Percentiles rank a stretch among this genome's conserved stretches.
These are phyloP conservation scores for Plantago elongata DNA, from an alignment of 257 asterid species.

Conservation along the genomic window DNA sequence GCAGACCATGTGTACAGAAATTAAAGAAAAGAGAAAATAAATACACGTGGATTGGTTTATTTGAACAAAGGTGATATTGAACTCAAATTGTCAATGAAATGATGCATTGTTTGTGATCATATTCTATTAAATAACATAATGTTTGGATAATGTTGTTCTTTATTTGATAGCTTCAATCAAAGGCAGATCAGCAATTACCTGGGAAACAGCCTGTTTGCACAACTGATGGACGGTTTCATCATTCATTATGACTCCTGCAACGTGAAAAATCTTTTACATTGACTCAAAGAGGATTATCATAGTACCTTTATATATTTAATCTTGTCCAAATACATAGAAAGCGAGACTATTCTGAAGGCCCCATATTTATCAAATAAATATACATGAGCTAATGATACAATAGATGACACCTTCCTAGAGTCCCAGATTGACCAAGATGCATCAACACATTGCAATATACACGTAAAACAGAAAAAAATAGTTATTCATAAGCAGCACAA, in stretches of 20 bases:
- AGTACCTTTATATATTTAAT: background rate
- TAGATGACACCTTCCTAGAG: too few relatives aligned
- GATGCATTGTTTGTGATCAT: background rate
- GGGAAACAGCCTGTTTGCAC: constrained; percentile 93
- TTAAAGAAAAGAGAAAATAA: background rate
- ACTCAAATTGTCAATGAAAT: background rate
- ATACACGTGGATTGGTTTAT: background rate
- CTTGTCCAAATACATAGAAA: too few relatives aligned
- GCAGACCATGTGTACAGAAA: background rate
- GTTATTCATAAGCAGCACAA: background rate
- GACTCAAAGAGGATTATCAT: constrained; percentile 6
- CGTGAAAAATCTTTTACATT: constrained; percentile 21
- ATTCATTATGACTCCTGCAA: constrained; percentile 91
- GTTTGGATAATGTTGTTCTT: background rate
- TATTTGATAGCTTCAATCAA: background rate
- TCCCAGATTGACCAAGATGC: too few relatives aligned
- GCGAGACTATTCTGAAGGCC: too few relatives aligned
- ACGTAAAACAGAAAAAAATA: too few relatives aligned
- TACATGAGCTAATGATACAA: too few relatives aligned
- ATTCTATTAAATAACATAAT: background rate
- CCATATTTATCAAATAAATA: too few relatives aligned
- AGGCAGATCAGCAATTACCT: constrained; percentile 44
- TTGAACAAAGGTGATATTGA: background rate
- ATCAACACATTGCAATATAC: too few relatives aligned
- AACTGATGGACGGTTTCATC: constrained; percentile 95